A percentile compares a stretch with the other conserved stretches of the same genome.
Evolutionary conservation across 345 rosid genomes (phyloP).

Genomic region (Populus davidiana): DNA sequence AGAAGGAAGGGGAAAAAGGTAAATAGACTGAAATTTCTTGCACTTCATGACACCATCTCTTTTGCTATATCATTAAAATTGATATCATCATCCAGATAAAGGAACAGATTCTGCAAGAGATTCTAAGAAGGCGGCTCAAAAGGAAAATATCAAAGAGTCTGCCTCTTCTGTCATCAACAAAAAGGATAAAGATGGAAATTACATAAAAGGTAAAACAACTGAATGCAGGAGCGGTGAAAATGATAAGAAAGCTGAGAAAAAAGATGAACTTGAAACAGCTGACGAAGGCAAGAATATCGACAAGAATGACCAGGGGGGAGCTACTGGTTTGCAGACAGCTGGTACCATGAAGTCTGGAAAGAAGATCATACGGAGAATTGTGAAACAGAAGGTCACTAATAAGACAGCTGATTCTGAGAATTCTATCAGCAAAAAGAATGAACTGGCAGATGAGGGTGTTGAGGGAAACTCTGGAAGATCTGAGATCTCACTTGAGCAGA

Average conservation of each 20-base stretch:
- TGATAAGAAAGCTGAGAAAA: slow-evolving; percentile 32
- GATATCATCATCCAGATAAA: slow-evolving; percentile 27
- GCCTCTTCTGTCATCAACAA: slow-evolving; percentile 31
- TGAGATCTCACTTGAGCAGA: slow-evolving; percentile 41
- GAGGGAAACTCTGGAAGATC: slow-evolving; percentile 39
- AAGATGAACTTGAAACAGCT: slow-evolving; percentile 26
- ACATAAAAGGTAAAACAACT: slow-evolving; percentile 35
- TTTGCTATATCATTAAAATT: slow-evolving; percentile 1
- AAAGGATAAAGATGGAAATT: slow-evolving; percentile 35
- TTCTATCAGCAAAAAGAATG: slow-evolving; percentile 38
- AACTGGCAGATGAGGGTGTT: slow-evolving; percentile 40
- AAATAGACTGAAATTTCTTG: slow-evolving; percentile 16
- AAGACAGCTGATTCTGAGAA: slow-evolving; percentile 44
- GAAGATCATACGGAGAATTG: slow-evolving; percentile 75
- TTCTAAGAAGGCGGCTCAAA: slow-evolving; percentile 28
- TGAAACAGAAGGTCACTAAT: slow-evolving; percentile 50
- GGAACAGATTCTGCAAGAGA: slow-evolving; percentile 39
- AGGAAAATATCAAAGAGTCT: slow-evolving; percentile 38
- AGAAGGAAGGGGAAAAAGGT: slow-evolving; percentile 62
- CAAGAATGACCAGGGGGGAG: slow-evolving; percentile 41
- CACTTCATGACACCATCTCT: not conserved
- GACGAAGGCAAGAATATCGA: slow-evolving; percentile 36
- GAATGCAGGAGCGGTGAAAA: slow-evolving; percentile 29
- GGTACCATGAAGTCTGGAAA: slow-evolving; percentile 53
- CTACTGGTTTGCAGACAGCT: slow-evolving; percentile 37